A percentile compares a stretch with the other conserved stretches of the same genome.
Evolutionary conservation across 83 land plant species (phyloP).

Genomic region (Picea mariana): DNA sequence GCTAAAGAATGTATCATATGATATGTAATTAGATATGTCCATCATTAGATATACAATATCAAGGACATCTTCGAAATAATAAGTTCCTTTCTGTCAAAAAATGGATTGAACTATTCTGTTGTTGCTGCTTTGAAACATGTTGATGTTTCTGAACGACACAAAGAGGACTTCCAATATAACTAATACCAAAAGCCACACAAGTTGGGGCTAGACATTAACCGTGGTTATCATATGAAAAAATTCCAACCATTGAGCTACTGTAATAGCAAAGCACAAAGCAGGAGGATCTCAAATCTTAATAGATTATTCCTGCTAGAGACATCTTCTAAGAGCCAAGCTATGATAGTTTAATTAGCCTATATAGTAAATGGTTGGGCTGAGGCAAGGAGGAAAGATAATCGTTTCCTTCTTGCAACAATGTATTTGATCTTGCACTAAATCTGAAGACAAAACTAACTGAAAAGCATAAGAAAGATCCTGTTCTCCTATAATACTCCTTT

Average conservation of each 20-base stretch:
- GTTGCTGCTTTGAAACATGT: neutral
- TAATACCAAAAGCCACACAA: neutral
- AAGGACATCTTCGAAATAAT: neutral
- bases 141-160: no score
- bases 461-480: no score
- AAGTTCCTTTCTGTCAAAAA: neutral
- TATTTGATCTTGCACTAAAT: no score
- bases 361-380: neutral
- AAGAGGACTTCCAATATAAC: neutral
- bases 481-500: no score
- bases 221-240: neutral
- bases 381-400: neutral
- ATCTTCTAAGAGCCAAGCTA: neutral
- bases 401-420: no score
- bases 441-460: no score
- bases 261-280: neutral
- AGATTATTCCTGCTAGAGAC: neutral
- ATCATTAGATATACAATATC: neutral
- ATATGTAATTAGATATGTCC: neutral
- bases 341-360: neutral
- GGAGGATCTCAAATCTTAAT: no score
- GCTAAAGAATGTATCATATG: neutral
- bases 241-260: neutral
- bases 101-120: neutral
- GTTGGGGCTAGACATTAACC: neutral